phyloP scores from a whole-genome alignment of 768 basidiomycete species.

The Lentinus tigrinus region DNA sequence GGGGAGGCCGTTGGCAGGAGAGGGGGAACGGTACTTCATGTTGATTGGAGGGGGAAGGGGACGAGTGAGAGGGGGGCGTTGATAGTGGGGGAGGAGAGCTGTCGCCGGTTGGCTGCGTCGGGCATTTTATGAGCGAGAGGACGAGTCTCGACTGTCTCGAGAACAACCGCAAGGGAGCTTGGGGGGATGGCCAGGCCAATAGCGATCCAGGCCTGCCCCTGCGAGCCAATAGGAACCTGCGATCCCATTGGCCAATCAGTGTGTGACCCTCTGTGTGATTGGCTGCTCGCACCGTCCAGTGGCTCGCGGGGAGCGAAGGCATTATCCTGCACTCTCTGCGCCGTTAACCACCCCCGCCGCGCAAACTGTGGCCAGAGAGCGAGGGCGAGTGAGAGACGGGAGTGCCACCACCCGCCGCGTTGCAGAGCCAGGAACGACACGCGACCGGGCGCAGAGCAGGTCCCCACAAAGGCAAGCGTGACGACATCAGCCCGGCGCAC shows the following conservation, averaged over 20 bases:
- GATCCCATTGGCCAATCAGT: conserved; percentile 20
- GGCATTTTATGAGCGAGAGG: conserved; percentile 21
- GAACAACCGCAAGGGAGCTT: conserved; percentile 22
- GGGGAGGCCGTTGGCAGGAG: conserved; percentile 25
- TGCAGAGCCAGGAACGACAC: not conserved
- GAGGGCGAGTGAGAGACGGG: not conserved
- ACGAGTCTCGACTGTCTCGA: conserved; percentile 27
- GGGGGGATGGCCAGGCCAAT: conserved; percentile 26
- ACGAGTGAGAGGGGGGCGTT: conserved; percentile 21
- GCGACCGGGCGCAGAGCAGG: too few species aligned
- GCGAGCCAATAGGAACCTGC: conserved; percentile 24
- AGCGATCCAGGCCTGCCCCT: conserved; percentile 20
- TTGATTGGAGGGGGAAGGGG: conserved; percentile 5
- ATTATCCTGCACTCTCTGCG: not conserved
- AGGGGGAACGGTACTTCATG: conserved; percentile 24
- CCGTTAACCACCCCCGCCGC: not conserved
- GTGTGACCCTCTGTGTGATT: conserved; percentile 7
- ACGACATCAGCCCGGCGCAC: conserved; percentile 1
- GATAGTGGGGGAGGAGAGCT: conserved; percentile 23
- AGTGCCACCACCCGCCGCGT: not conserved
- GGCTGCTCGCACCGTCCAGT: not conserved
- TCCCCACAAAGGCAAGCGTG: not conserved
- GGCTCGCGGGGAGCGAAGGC: not conserved
- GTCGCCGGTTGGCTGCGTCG: conserved; percentile 16
- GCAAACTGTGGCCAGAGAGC: not conserved